A percentile compares a stretch with the other conserved stretches of the same genome.
Evolutionary conservation across 208 protist genomes (phyloP).

Genomic region (Herpetomonas samuelpessoai): DNA sequence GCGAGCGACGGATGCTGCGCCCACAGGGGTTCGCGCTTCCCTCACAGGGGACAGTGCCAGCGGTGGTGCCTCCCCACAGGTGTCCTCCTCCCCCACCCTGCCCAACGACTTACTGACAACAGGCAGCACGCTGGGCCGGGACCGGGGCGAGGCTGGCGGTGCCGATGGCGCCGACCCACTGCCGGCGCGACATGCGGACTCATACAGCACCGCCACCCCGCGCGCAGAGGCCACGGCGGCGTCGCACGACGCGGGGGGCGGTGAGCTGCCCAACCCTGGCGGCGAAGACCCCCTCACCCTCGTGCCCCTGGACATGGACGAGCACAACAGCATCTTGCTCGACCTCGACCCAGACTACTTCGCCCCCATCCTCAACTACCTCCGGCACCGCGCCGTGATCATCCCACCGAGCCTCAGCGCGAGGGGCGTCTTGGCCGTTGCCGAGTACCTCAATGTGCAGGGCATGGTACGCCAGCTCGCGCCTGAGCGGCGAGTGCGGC

Average conservation of each 20-base stretch:
- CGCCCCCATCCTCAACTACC: constrained; percentile 74
- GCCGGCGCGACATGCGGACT: background rate
- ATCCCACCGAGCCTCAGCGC: constrained; percentile 47
- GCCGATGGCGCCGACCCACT: background rate
- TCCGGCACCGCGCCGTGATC: constrained; percentile 60
- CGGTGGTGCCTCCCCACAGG: background rate
- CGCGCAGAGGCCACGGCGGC: no score
- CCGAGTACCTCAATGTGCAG: constrained; percentile 70
- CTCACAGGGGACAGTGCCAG: background rate
- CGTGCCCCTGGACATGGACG: constrained; percentile 56
- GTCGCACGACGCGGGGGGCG: background rate
- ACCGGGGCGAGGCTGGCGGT: background rate
- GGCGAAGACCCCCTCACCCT: constrained; percentile 1
- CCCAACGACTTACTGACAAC: background rate
- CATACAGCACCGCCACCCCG: background rate
- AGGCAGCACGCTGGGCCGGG: background rate
- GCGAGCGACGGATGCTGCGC: background rate
- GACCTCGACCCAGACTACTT: constrained; percentile 86
- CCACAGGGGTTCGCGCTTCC: background rate
- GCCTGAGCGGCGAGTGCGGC: constrained; percentile 22
- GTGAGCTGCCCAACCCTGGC: constrained; percentile 10
- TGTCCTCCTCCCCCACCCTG: background rate
- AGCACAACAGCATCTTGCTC: constrained; percentile 60
- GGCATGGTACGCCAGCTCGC: constrained; percentile 51
- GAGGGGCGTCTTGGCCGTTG: constrained; percentile 67